phyloP scores from a whole-genome alignment of 2,329 filamentous ascomycete species.

The Davidsoniella eucalypti region DNA sequence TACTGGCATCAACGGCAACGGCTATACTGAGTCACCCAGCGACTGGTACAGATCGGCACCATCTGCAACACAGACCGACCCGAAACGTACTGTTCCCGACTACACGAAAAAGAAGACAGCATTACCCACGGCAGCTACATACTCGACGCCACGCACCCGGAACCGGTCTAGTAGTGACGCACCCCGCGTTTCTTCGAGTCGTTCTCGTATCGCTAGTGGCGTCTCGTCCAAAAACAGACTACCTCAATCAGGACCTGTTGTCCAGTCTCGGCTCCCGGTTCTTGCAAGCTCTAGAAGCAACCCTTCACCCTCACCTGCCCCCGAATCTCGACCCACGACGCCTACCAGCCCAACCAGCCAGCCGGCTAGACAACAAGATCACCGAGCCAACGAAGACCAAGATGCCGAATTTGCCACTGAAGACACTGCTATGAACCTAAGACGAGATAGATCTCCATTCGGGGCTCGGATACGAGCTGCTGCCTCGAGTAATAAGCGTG shows the following conservation, averaged over 20 bases:
- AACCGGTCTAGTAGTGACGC: slow-evolving; percentile 9
- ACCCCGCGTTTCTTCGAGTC: slow-evolving; percentile 9
- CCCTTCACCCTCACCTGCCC: not conserved
- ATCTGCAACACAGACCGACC: not conserved
- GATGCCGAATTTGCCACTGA: not conserved
- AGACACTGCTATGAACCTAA: not conserved
- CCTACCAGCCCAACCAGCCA: not conserved
- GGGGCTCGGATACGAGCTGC: slow-evolving; percentile 24
- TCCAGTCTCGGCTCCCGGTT: slow-evolving; percentile 20
- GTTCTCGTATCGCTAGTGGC: slow-evolving; percentile 8
- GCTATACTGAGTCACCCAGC: slow-evolving; percentile 41
- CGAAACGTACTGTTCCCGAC: not conserved
- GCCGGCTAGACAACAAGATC: not conserved
- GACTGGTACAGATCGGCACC: slow-evolving; percentile 41
- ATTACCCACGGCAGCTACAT: not conserved
- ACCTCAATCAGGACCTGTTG: not conserved
- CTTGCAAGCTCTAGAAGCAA: not conserved
- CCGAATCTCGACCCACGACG: not conserved
- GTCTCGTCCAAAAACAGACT: slow-evolving; percentile 1
- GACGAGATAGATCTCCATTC: slow-evolving; percentile 14
- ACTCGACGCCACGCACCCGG: slow-evolving; percentile 7
- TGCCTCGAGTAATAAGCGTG: slow-evolving; percentile 22
- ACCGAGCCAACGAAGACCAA: not conserved
- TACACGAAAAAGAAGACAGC: not conserved
- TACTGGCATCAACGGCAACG: not conserved